A percentile compares a stretch with the other conserved stretches of the same genome.
phyloP scores from a whole-genome alignment of 768 basidiomycete species.

The Mycena albidolilacea region DNA sequence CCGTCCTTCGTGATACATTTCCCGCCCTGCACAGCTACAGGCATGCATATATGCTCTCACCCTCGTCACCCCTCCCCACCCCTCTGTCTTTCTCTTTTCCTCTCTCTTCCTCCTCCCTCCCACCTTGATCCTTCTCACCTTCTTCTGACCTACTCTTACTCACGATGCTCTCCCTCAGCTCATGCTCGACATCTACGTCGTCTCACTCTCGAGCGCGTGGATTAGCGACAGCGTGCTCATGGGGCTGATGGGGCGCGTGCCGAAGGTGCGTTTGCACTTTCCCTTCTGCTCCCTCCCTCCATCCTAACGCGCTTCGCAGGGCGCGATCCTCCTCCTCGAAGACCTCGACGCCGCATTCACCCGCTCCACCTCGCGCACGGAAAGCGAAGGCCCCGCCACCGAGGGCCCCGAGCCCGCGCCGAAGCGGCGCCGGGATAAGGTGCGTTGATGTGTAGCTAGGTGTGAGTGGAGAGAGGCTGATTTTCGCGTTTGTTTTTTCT shows the following conservation, averaged over 20 bases:
- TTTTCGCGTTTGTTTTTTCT: background rate
- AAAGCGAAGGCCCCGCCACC: conserved; percentile 45
- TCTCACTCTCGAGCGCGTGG: conserved; percentile 89
- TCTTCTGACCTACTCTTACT: background rate
- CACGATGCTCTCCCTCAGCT: conserved; percentile 51
- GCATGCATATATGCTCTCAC: too few species aligned
- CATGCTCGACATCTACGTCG: conserved; percentile 92
- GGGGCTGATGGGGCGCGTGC: conserved; percentile 89
- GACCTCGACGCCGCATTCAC: conserved; percentile 94
- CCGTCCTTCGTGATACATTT: too few species aligned
- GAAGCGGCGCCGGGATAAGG: conserved; percentile 37
- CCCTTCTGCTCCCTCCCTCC: background rate
- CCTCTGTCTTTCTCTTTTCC: background rate
- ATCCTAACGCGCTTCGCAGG: conserved; percentile 8
- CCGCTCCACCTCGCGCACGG: conserved; percentile 73
- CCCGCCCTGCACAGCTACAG: too few species aligned
- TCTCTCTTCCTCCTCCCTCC: background rate
- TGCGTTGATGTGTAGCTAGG: background rate
- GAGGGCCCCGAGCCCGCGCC: conserved; percentile 41
- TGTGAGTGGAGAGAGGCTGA: conserved; percentile 34
- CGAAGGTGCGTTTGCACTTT: conserved; percentile 46
- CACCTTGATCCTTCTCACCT: too few species aligned
- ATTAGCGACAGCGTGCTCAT: conserved; percentile 90
- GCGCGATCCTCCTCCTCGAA: conserved; percentile 90
- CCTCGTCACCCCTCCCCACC: background rate